Evolutionary conservation across 2,329 filamentous ascomycete genomes (phyloP), one percentile per base, ranked within the genome.

Genomic region (Fusarium lyarnte): DNA sequence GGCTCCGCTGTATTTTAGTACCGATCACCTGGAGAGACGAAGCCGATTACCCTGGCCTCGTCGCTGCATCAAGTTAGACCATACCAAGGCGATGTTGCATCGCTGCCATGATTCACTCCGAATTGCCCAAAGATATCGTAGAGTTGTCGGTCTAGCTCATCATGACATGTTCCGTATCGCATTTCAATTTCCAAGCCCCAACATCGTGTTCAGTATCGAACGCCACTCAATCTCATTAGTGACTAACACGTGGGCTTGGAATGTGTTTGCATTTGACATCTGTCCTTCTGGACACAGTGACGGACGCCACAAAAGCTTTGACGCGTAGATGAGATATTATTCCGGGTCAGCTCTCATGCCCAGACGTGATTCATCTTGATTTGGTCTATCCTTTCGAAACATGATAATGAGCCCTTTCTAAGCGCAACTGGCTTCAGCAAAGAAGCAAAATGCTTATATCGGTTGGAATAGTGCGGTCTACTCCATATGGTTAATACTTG

Each of bases 91-190:
- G 5, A 14, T 27, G 13, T 14, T 7, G 27, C 25, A 16, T 25
- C 23, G 6, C 10, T 25, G 23, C 4, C 8, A 19, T 10, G 7
- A 12, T 47, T n/a, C 21, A 11, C 29, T 25, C n/a, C 6, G 8
- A 31, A 19, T 23, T 25, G 8, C 23, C 10, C 12, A 21, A 14
- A n/a, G 25, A 39, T 19, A 17, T 4, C 2, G 4, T 29, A 11
- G 5, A 4, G 14, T 13, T 29, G 6, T 5, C 12, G 14, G 19
- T 29, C 13, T 39, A 6, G 4, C 14, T 12, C 8, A 14, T 9
- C 1, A 16, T 4, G 6, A 12, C 10, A 16, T 8, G 7, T 10
- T 4, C 2, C 6, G 11, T 29, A 2, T 10, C 23, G 12, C 5
- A n/a, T 12, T 27, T 17, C 3, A n/a, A n/a, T n/a, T 17, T 36